Percentiles rank a stretch among this genome's conserved stretches.
phyloP scores from a whole-genome alignment of 306 rosid species.

The Acacia acuminata region DNA sequence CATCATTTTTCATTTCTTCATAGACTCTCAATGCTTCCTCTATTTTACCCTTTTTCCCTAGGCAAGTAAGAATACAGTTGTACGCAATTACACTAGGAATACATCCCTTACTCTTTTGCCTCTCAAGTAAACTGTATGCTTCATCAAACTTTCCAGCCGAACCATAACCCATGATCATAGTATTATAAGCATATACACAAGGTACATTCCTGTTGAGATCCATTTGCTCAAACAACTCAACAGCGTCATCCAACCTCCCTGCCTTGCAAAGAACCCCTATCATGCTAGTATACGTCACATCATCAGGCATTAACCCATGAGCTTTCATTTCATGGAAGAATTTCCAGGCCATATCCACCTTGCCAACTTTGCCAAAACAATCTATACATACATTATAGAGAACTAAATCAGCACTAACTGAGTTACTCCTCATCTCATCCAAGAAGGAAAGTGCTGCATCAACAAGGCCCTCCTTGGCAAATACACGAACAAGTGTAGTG shows the following conservation, averaged over 20 bases:
- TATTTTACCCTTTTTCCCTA: slow-evolving; percentile 70
- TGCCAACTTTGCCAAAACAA: slow-evolving; percentile 88
- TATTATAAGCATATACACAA: slow-evolving; percentile 95
- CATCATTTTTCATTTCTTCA: slow-evolving; percentile 87
- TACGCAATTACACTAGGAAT: slow-evolving; percentile 86
- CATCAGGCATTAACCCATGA: slow-evolving; percentile 71
- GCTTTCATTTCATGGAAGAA: slow-evolving; percentile 91
- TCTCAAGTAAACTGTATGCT: slow-evolving; percentile 83
- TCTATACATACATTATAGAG: slow-evolving; percentile 93
- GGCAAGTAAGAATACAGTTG: slow-evolving; percentile 80
- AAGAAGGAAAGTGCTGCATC: slow-evolving; percentile 89
- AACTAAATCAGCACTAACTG: slow-evolving; percentile 68
- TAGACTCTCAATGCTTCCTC: slow-evolving; percentile 72
- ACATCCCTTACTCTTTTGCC: slow-evolving; percentile 88
- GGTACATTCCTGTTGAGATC: slow-evolving; percentile 78
- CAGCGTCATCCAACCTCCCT: slow-evolving; percentile 71
- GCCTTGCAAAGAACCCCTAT: slow-evolving; percentile 96
- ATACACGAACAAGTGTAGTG: slow-evolving; percentile 81
- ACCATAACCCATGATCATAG: slow-evolving; percentile 99
- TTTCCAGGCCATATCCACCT: slow-evolving; percentile 98
- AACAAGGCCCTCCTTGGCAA: slow-evolving; percentile 73
- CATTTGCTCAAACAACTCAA: slow-evolving; percentile 75
- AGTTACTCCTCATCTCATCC: slow-evolving; percentile 92
- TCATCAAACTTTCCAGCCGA: slow-evolving; percentile 82
- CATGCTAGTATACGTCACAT: slow-evolving; percentile 90